A percentile compares a stretch with the other conserved stretches of the same genome.
Conservation (phyloP, 2,329 filamentous ascomycete species). For the Verruconis gallopava region DNA sequence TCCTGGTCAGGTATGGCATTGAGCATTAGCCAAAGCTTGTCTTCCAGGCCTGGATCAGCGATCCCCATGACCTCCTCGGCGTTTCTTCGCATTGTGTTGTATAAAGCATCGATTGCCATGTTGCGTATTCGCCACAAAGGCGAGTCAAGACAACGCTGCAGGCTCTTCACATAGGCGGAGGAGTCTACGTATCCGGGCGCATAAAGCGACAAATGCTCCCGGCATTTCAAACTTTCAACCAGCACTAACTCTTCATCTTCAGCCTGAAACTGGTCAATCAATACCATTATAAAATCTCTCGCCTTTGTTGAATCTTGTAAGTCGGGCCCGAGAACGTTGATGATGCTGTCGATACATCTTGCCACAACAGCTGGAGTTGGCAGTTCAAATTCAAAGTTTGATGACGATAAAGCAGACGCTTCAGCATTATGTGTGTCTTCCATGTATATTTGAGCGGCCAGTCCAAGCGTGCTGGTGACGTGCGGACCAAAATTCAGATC, state of each 20-base stretch:
- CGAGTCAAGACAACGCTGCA: constrained; percentile 68
- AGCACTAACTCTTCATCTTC: constrained; percentile 60
- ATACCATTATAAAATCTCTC: constrained; percentile 78
- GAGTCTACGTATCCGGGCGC: constrained; percentile 81
- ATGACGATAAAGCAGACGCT: constrained; percentile 63
- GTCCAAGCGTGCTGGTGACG: constrained; percentile 79
- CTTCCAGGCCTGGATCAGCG: constrained; percentile 68
- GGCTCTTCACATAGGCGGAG: constrained; percentile 62
- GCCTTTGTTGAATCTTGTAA: constrained; percentile 85
- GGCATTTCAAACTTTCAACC: constrained; percentile 64
- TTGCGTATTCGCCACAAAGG: constrained; percentile 57
- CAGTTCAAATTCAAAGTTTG: constrained; percentile 78
- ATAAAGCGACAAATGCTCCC: constrained; percentile 87
- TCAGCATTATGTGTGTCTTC: constrained; percentile 86
- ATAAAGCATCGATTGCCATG: constrained; percentile 74
- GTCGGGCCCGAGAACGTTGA: constrained; percentile 93
- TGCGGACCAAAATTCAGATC: constrained; percentile 85
- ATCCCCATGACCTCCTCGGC: constrained; percentile 68
- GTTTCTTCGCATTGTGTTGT: constrained; percentile 90
- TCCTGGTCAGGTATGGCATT: constrained; percentile 65
- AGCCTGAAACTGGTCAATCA: constrained; percentile 70
- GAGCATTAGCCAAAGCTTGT: constrained; percentile 81
- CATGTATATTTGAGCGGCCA: constrained; percentile 86
- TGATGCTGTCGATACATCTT: constrained; percentile 82
- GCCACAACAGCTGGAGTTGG: constrained; percentile 73